Evolutionary conservation across 768 basidiomycete species (phyloP), one percentile per base, ranked within the genome.

Genomic region (Lepiota venenata): DNA sequence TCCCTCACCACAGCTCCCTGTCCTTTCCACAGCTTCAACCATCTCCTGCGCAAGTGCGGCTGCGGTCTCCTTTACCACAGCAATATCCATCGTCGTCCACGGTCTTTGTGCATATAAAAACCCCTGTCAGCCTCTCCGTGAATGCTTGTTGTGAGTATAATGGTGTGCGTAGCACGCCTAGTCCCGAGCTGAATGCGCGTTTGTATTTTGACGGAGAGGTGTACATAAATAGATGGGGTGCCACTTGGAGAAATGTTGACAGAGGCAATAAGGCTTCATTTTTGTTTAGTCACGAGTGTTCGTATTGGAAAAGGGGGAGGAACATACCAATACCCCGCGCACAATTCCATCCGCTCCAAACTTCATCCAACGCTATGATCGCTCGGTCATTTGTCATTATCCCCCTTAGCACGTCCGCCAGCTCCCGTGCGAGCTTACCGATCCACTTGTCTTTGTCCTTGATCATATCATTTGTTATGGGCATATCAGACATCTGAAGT

Each of bases 351-450:
- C 88, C 84, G 22, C 91, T 91, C 94, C 94, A 97, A 0, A 89
- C 89, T 69, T 96, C 94, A 64, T 98, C 94, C 27, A 97, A 70
- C 0, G 87, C 91, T 37, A 97, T 79, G 32, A 96, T 80, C 1
- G 91, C 93, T 25, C 91, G 80, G 2, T 79, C 75, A 52, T 78
- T 29, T 29, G 27, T 77, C 90, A 95, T 91, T 62, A 94, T 76
- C 1, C 91, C 88, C 0, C 71, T 71, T 4, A 99, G 74, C 3
- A 98, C 76, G 4, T 76, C 71, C 0, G 83, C 88, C 2, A 99
- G 78, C 71, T 99, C 97, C 27, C 79, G 76, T 10, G 91, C 92
- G 7, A n/a, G n/a, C n/a, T n/a, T n/a, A n/a, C n/a, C n/a, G n/a
- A n/a, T n/a, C n/a, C n/a, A n/a, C n/a, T n/a, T n/a, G n/a, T n/a